These are phyloP conservation scores for Leucoagaricus sp. DNA, from an alignment of 1,284 basidiomycete species.

Conservation along the genomic window DNA sequence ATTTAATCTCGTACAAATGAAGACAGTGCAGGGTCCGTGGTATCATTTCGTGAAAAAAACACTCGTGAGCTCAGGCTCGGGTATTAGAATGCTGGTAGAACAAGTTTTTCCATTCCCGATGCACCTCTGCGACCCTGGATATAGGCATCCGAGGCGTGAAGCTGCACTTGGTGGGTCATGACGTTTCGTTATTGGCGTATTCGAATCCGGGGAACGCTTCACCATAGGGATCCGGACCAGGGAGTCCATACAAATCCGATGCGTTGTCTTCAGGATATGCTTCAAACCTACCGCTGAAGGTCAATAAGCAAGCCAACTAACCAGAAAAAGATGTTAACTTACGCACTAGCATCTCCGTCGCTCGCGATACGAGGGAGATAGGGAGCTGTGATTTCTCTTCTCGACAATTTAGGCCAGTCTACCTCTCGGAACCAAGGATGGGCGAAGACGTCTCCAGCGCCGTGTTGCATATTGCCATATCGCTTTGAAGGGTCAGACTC, in stretches of 20 bases:
- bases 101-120: not conserved
- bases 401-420: slow-evolving; percentile 86
- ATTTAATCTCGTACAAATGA: slow-evolving; percentile 11
- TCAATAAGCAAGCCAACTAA: slow-evolving; percentile 14
- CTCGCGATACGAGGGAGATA: slow-evolving; percentile 88
- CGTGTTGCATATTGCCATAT: slow-evolving; percentile 90
- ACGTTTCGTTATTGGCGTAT: slow-evolving; percentile 41
- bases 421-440: slow-evolving; percentile 98
- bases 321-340: slow-evolving; percentile 36
- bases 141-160: slow-evolving; percentile 1
- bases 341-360: slow-evolving; percentile 92
- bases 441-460: slow-evolving; percentile 93
- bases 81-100: slow-evolving; percentile 4
- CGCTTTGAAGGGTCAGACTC: slow-evolving; percentile 90
- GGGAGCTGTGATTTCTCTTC: slow-evolving; percentile 93
- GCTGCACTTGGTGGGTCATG: slow-evolving; percentile 15
- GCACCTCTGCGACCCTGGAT: slow-evolving; percentile 11
- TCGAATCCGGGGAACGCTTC: slow-evolving; percentile 69
- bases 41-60: slow-evolving; percentile 2
- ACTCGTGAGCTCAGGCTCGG: slow-evolving; percentile 1
- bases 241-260: slow-evolving; percentile 56
- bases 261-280: slow-evolving; percentile 74
- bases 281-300: slow-evolving; percentile 59
- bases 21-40: not conserved
- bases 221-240: slow-evolving; percentile 57